Conservation (phyloP, 2,329 filamentous ascomycete genomes). For the Apiospora kogelbergensis region DNA sequence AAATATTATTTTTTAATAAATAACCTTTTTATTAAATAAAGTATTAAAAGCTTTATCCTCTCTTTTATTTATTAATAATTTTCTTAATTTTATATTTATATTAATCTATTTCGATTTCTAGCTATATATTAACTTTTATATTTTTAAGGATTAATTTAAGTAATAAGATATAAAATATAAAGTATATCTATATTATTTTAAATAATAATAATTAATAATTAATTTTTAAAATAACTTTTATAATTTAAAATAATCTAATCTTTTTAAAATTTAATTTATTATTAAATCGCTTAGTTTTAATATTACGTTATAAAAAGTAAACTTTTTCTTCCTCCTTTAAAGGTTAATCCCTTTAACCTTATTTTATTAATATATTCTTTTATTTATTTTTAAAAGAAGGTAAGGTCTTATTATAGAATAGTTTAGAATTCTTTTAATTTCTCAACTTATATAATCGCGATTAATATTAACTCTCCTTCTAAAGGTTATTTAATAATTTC, state of each 20-base stretch:
- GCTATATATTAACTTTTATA: too few relatives aligned
- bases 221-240: not conserved
- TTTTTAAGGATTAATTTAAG: not conserved
- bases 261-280: too few relatives aligned
- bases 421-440: too few relatives aligned
- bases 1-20: too few relatives aligned
- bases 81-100: too few relatives aligned
- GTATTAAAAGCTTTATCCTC: too few relatives aligned
- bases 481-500: not conserved
- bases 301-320: constrained; percentile 4
- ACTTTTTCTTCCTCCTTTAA: not conserved
- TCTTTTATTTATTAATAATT: too few relatives aligned
- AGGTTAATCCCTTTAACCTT: not conserved
- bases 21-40: too few relatives aligned
- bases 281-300: too few relatives aligned
- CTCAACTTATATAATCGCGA: not conserved
- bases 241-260: constrained; percentile 1
- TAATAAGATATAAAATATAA: constrained; percentile 7
- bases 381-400: not conserved
- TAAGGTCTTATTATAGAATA: not conserved
- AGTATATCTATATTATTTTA: constrained; percentile 4
- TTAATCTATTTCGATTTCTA: too few relatives aligned
- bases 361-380: not conserved
- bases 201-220: constrained; percentile 9
- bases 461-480: not conserved